phyloP scores from a whole-genome alignment of 805 yeast species.

The Lipomyces kockii region DNA sequence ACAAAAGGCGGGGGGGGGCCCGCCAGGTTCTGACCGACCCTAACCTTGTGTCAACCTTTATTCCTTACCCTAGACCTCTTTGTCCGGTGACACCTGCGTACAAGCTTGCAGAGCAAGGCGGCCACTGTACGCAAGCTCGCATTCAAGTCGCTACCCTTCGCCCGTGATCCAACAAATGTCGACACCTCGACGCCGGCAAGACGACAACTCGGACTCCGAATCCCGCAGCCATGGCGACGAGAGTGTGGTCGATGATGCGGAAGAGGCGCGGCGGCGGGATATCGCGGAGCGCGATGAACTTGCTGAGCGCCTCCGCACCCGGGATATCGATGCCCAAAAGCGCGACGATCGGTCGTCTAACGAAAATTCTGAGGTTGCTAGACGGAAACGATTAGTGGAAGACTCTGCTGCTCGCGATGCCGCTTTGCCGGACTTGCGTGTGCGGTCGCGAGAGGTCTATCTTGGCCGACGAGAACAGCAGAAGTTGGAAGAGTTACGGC shows the following conservation, averaged over 20 bases:
- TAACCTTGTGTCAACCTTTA: background rate
- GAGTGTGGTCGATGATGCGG: slow-evolving; percentile 15
- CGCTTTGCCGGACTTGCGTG: slow-evolving; percentile 48
- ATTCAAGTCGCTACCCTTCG: background rate
- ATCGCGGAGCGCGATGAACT: slow-evolving; percentile 44
- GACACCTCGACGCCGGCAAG: background rate
- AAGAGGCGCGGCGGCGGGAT: slow-evolving; percentile 37
- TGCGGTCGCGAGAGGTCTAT: slow-evolving; percentile 56
- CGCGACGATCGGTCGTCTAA: slow-evolving; percentile 25
- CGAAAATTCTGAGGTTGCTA: slow-evolving; percentile 4
- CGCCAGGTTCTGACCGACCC: background rate
- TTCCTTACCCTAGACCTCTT: background rate
- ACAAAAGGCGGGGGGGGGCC: no score
- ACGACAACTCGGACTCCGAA: background rate
- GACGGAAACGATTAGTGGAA: slow-evolving; percentile 14
- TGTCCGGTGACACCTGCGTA: no score
- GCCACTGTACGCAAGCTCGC: background rate
- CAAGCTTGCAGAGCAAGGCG: no score
- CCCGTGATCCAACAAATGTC: background rate
- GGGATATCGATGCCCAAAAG: slow-evolving; percentile 27
- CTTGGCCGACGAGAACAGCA: slow-evolving; percentile 55
- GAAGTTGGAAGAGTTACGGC: slow-evolving; percentile 50
- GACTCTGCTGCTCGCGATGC: slow-evolving; percentile 32
- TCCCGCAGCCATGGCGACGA: background rate
- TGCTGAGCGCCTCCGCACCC: slow-evolving; percentile 39